A percentile compares a stretch with the other conserved stretches of the same genome.
Conservation (phyloP, 2,329 filamentous ascomycete species). For the Colletotrichum eremochloae region DNA sequence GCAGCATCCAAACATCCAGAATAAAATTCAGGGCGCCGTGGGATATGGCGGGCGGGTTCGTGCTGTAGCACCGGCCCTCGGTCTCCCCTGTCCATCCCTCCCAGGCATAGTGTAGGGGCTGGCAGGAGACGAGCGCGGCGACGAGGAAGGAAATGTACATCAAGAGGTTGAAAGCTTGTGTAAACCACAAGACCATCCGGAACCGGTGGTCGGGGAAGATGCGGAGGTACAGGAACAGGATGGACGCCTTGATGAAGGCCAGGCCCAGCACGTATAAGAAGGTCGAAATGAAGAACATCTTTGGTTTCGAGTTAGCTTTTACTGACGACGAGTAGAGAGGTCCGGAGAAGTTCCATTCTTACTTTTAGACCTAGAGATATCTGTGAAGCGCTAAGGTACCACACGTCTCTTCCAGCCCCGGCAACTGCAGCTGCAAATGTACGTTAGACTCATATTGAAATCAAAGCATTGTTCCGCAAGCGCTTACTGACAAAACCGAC, state of each 20-base stretch:
- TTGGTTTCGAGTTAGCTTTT: background rate
- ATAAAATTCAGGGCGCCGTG: constrained; percentile 13
- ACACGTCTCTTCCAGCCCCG: background rate
- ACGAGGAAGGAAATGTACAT: background rate
- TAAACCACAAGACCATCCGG: background rate
- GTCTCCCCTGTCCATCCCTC: constrained; percentile 7
- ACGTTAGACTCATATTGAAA: background rate
- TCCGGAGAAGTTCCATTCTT: background rate
- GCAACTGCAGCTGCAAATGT: background rate
- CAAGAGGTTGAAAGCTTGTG: background rate
- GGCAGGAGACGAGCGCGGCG: constrained; percentile 2
- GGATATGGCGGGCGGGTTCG: background rate
- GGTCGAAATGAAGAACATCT: background rate
- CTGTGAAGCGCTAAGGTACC: background rate
- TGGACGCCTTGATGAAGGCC: background rate
- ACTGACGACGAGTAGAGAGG: background rate
- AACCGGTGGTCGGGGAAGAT: background rate
- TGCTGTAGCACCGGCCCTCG: background rate
- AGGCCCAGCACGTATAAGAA: background rate
- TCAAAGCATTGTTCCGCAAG: background rate
- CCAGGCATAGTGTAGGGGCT: constrained; percentile 5
- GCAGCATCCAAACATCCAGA: constrained; percentile 26
- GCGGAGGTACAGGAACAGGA: constrained; percentile 7
- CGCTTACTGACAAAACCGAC: background rate
- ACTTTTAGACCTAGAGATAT: background rate